These are phyloP conservation scores for Leccinum fallax DNA, from an alignment of 1,284 basidiomycete species.

Conservation along the genomic window DNA sequence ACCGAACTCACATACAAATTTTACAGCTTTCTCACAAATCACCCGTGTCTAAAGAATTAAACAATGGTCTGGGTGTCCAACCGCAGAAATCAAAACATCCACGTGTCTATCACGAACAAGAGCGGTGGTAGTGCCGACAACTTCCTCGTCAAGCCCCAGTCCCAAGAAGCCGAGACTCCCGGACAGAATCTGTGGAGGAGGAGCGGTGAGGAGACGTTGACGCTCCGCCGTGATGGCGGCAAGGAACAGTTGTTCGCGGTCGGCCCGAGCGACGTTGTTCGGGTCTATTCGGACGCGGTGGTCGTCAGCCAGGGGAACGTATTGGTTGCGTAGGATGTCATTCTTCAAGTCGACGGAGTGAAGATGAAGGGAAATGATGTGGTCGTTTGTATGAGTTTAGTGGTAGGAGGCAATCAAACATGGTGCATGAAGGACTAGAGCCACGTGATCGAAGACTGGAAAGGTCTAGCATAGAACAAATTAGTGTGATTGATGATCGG, in stretches of 20 bases:
- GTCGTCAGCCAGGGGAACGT: neutral
- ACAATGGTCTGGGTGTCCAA: constrained; percentile 3
- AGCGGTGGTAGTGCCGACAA: neutral
- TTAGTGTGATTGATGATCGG: no score
- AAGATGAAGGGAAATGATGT: neutral
- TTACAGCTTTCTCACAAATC: no score
- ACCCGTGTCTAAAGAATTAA: neutral
- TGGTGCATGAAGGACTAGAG: neutral
- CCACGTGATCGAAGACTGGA: no score
- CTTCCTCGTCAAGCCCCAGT: neutral
- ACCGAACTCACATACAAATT: no score
- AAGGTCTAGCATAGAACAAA: no score
- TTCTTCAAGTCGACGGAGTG: neutral
- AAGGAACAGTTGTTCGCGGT: neutral
- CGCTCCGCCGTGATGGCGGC: neutral
- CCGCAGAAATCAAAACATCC: neutral
- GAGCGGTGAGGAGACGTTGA: neutral
- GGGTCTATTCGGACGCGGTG: neutral
- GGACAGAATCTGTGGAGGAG: neutral
- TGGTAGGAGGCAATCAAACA: neutral
- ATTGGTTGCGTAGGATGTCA: neutral
- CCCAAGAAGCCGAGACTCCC: neutral
- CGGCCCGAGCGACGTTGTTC: neutral
- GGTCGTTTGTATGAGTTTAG: neutral
- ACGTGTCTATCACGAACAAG: neutral